Conservation (phyloP, 2,329 filamentous ascomycete genomes). For the Ophiostoma piceae region DNA sequence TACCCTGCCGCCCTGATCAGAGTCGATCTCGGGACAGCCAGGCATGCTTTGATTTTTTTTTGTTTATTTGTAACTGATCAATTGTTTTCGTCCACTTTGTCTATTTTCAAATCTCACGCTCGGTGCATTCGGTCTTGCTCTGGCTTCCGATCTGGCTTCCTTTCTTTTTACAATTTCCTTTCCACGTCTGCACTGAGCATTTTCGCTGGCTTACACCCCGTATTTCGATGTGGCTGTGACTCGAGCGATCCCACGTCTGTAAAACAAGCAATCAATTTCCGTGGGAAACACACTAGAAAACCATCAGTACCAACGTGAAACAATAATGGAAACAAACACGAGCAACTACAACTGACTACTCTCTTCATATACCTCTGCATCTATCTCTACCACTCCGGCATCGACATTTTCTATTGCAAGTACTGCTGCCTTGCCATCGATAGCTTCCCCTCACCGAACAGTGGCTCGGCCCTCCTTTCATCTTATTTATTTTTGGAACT, state of each 20-base stretch:
- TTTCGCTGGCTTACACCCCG: neutral
- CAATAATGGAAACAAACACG: neutral
- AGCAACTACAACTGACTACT: neutral
- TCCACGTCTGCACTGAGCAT: neutral
- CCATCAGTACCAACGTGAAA: neutral
- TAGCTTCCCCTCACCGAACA: neutral
- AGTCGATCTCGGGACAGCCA: neutral
- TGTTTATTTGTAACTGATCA: neutral
- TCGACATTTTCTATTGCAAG: neutral
- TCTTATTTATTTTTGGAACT: constrained; percentile 12
- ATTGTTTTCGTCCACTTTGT: neutral
- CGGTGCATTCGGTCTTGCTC: constrained; percentile 1
- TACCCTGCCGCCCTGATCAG: neutral
- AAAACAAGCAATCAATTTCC: neutral
- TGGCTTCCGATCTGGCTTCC: neutral
- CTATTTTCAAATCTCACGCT: constrained; percentile 7
- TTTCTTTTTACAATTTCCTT: too few species aligned
- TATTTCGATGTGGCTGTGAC: constrained; percentile 6
- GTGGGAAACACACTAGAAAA: neutral
- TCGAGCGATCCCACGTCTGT: neutral
- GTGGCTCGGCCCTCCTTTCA: neutral
- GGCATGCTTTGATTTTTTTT: neutral
- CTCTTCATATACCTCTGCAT: neutral
- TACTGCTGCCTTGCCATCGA: neutral
- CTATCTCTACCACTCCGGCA: neutral